Percentiles rank a stretch among this genome's conserved stretches.
Conservation (phyloP, 1,284 basidiomycete genomes). For the Irpex sp. region DNA sequence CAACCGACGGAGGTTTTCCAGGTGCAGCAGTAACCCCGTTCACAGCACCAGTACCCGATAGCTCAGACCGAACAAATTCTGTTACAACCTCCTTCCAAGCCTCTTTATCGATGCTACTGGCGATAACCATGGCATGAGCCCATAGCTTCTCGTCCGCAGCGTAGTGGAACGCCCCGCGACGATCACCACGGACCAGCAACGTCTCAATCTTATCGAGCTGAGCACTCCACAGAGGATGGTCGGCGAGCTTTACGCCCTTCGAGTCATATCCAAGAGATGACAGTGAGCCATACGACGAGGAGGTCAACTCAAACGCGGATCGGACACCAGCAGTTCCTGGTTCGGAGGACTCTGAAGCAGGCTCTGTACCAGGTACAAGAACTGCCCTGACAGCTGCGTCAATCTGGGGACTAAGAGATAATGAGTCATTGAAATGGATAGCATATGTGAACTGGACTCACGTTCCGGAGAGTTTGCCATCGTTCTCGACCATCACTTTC, state of each 20-base stretch:
- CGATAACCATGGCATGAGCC: constrained; percentile 95
- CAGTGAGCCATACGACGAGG: constrained; percentile 19
- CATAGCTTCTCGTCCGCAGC: constrained; percentile 88
- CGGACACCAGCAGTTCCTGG: constrained; percentile 15
- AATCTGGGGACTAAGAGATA: constrained; percentile 52
- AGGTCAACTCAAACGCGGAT: constrained; percentile 17
- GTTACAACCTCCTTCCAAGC: constrained; percentile 90
- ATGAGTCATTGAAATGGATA: background rate
- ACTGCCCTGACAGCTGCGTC: constrained; percentile 65
- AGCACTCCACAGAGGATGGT: constrained; percentile 44
- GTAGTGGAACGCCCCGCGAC: constrained; percentile 83
- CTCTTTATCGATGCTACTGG: constrained; percentile 91
- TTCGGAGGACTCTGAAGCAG: constrained; percentile 20
- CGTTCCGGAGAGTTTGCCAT: constrained; percentile 83
- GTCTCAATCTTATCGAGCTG: constrained; percentile 78
- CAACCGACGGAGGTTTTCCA: constrained; percentile 18
- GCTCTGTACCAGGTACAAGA: constrained; percentile 56
- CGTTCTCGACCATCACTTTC: constrained; percentile 80
- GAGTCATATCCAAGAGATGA: constrained; percentile 16
- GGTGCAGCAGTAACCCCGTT: constrained; percentile 8
- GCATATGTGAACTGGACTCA: constrained; percentile 31
- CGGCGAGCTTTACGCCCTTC: constrained; percentile 20
- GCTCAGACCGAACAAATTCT: constrained; percentile 82
- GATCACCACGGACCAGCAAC: constrained; percentile 80
- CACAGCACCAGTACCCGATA: constrained; percentile 43